phyloP scores from a whole-genome alignment of 257 asterid species.

The Dorcoceras hygrometricum region DNA sequence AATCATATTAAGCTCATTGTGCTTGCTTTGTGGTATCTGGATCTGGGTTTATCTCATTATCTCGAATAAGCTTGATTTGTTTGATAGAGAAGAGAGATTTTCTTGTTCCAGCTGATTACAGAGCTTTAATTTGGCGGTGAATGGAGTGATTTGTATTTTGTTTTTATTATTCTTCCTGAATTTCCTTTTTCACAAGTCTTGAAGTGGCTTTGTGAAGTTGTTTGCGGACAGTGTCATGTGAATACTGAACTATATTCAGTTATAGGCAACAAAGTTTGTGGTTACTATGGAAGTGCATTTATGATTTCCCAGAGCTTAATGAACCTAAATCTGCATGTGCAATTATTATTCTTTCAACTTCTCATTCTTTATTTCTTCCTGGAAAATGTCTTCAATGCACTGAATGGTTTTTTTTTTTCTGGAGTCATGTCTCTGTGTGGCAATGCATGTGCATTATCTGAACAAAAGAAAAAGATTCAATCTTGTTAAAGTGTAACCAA shows the following conservation, averaged over 20 bases:
- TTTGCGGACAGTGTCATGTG: background rate
- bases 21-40: conserved; percentile 20
- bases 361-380: background rate
- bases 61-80: background rate
- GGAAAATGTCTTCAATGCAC: background rate
- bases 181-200: background rate
- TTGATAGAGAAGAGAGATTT: background rate
- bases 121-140: background rate
- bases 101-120: background rate
- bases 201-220: conserved; percentile 2
- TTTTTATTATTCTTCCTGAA: background rate
- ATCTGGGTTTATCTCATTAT: conserved; percentile 22
- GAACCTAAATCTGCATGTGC: conserved; percentile 23
- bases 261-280: conserved; percentile 5
- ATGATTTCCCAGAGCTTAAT: conserved; percentile 24
- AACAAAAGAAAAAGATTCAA: conserved; percentile 6
- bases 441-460: background rate
- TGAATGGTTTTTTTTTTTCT: background rate
- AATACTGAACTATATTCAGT: background rate
- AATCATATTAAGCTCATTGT: background rate
- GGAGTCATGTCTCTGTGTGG: background rate
- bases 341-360: conserved; percentile 22
- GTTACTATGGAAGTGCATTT: conserved; percentile 23
- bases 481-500: background rate
- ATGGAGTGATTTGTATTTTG: background rate